These are phyloP conservation scores for Fusarium haematococcum DNA, from an alignment of 2,329 filamentous ascomycete species.

Conservation along the genomic window DNA sequence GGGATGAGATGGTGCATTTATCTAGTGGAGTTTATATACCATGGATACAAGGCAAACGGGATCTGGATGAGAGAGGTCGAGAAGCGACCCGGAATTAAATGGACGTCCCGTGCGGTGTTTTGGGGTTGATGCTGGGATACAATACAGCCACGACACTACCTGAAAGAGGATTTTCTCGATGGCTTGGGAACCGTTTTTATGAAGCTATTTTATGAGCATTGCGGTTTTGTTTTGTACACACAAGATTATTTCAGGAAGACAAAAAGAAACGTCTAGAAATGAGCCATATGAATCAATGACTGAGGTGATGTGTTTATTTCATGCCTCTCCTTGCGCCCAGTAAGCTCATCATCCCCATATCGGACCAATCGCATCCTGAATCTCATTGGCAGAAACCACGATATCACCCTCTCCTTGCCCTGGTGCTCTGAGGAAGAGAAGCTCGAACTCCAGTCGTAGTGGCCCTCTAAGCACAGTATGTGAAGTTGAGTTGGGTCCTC, in stretches of 20 bases:
- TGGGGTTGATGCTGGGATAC: slow-evolving; percentile 39
- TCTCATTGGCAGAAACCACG: no score
- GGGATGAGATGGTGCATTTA: slow-evolving; percentile 22
- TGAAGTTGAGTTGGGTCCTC: no score
- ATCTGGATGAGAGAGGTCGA: slow-evolving; percentile 24
- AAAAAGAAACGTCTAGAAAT: slow-evolving; percentile 27
- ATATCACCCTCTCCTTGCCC: no score
- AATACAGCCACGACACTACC: slow-evolving; percentile 37
- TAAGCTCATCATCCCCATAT: no score
- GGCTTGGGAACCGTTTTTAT: slow-evolving; percentile 32
- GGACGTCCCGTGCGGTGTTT: slow-evolving; percentile 41
- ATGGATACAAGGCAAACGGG: slow-evolving; percentile 40
- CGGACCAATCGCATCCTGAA: no score
- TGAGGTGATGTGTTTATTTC: background rate
- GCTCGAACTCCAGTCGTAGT: no score
- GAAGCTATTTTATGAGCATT: slow-evolving; percentile 40
- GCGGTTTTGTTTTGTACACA: slow-evolving; percentile 28
- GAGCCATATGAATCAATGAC: slow-evolving; percentile 3
- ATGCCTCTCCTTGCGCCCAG: background rate
- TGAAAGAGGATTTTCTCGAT: slow-evolving; percentile 31
- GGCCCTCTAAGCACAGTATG: no score
- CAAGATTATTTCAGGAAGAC: slow-evolving; percentile 19
- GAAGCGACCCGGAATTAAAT: slow-evolving; percentile 13
- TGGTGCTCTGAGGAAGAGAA: no score
- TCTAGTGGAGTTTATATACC: slow-evolving; percentile 44